A percentile compares a stretch with the other conserved stretches of the same genome.
Conservation (phyloP, 2,329 filamentous ascomycete species). For the Venturiaceae sp. region DNA sequence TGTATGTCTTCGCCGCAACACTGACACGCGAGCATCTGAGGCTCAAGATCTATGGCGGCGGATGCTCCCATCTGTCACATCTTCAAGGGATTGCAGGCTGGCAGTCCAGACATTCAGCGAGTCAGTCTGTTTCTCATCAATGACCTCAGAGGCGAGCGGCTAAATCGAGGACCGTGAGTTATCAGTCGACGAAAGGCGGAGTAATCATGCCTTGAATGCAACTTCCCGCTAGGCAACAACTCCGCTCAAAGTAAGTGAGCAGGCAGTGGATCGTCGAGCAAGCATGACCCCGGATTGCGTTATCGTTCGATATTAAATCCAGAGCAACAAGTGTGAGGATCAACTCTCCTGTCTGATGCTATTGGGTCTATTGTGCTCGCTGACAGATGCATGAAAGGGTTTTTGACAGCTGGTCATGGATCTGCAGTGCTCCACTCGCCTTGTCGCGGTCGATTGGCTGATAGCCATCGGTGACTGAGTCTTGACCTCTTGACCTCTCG, state of each 20-base stretch:
- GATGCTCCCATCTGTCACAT: not conserved
- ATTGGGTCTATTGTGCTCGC: not conserved
- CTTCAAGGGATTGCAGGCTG: not conserved
- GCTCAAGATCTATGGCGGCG: not conserved
- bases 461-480: not conserved
- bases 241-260: not conserved
- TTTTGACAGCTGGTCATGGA: not conserved
- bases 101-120: too few relatives aligned
- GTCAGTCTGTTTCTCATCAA: not conserved
- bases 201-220: not conserved
- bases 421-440: not conserved
- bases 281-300: not conserved
- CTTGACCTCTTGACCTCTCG: not conserved
- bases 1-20: not conserved
- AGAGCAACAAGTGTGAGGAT: not conserved
- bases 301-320: not conserved
- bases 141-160: not conserved
- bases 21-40: not conserved
- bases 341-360: not conserved
- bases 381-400: not conserved
- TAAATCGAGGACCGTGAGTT: not conserved
- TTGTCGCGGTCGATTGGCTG: not conserved
- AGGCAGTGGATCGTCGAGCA: not conserved
- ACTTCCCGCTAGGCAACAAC: not conserved
- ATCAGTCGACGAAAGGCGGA: not conserved